Conservation (phyloP, 768 basidiomycete species). For the Xerocomellus intermedius region DNA sequence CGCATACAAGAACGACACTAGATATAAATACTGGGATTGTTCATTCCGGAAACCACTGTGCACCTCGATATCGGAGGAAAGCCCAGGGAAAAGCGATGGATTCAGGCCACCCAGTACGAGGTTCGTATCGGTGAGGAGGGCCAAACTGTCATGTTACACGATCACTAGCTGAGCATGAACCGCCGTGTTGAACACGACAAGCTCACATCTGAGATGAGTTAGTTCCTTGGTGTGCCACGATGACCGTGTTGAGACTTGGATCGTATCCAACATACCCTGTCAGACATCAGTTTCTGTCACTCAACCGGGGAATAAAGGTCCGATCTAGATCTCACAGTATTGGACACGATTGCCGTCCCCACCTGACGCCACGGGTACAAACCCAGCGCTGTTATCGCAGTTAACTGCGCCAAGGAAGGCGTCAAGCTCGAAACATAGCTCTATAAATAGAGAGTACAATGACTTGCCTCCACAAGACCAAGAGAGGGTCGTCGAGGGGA, state of each 20-base stretch:
- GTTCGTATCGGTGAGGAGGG: slow-evolving; percentile 41
- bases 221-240: slow-evolving; percentile 37
- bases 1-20: neutral
- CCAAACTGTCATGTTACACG: slow-evolving; percentile 23
- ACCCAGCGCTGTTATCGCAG: slow-evolving; percentile 42
- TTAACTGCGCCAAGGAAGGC: slow-evolving; percentile 24
- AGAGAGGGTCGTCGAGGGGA: slow-evolving; percentile 34
- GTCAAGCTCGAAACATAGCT: neutral
- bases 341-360: slow-evolving; percentile 42
- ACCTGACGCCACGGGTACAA: slow-evolving; percentile 44
- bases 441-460: neutral
- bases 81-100: slow-evolving; percentile 45
- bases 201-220: slow-evolving; percentile 33
- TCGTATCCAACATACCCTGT: slow-evolving; percentile 40
- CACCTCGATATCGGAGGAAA: slow-evolving; percentile 38
- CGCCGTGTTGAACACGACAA: slow-evolving; percentile 36
- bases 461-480: slow-evolving; percentile 55
- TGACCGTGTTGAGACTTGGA: slow-evolving; percentile 31
- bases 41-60: slow-evolving; percentile 46
- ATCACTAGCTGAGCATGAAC: slow-evolving; percentile 20
- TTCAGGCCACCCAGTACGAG: slow-evolving; percentile 34
- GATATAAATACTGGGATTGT: slow-evolving; percentile 40
- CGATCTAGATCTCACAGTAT: slow-evolving; percentile 36
- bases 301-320: too few relatives aligned
- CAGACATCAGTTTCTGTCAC: neutral